A percentile compares a stretch with the other conserved stretches of the same genome.
Conservation (phyloP, 176 grass and related monocot species). For the Eleusine indica region DNA sequence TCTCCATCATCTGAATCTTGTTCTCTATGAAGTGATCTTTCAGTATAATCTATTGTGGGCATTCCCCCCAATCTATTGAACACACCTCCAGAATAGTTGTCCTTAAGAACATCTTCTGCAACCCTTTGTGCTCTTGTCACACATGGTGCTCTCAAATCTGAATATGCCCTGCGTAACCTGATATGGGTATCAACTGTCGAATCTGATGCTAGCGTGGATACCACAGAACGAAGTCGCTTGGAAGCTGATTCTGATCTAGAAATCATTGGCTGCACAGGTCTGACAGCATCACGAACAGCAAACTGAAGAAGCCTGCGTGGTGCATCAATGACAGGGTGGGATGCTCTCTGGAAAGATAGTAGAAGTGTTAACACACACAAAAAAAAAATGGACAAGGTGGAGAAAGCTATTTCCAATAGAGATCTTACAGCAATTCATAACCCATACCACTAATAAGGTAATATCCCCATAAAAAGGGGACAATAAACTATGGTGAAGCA, state of each 20-base stretch:
- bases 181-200: slow-evolving; percentile 45
- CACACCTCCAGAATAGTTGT: slow-evolving; percentile 54
- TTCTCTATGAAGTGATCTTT: slow-evolving; percentile 42
- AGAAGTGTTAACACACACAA: slow-evolving; percentile 32
- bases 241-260: slow-evolving; percentile 53
- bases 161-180: slow-evolving; percentile 45
- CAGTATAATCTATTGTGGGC: slow-evolving; percentile 24
- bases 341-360: slow-evolving; percentile 36
- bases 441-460: background rate
- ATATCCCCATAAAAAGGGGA: too few relatives aligned
- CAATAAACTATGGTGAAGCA: background rate
- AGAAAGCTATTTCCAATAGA: background rate
- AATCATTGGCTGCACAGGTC: slow-evolving; percentile 53
- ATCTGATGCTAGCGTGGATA: slow-evolving; percentile 62
- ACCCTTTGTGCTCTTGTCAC: slow-evolving; percentile 57
- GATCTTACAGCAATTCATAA: slow-evolving; percentile 1
- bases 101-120: slow-evolving; percentile 63
- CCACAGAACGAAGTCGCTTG: slow-evolving; percentile 76
- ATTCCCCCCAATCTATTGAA: slow-evolving; percentile 76
- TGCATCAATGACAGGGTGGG: slow-evolving; percentile 54
- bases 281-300: slow-evolving; percentile 96
- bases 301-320: slow-evolving; percentile 93
- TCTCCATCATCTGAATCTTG: slow-evolving; percentile 27
- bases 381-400: background rate
- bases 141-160: slow-evolving; percentile 56